Base-by-base conservation (phyloP, 2,329 filamentous ascomycete species). In the Madurella fahalii region DNA sequence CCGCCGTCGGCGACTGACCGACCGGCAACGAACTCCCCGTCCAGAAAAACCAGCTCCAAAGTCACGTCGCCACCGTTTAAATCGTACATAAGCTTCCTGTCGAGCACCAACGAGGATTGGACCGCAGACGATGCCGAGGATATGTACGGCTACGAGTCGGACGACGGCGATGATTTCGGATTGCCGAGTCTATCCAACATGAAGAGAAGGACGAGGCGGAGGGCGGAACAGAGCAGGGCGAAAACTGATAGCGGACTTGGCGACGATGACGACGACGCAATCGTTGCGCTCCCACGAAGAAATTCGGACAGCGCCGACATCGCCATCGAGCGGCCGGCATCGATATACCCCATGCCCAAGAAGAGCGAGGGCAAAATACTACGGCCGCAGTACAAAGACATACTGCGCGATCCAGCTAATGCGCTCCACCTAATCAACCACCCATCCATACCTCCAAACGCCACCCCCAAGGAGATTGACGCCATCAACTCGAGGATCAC, bases 321-420 rank as follows among this genome's bases (percentile, higher is more conserved):
- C 68, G 91, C 92, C 16, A 89, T 95, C 65, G 92, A 96, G 72
- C 82, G 93, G 58, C 90, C 89, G 20, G 77, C 87, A 40, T 84
- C 90, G 13, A 85, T 83, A 58, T 97, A 97, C 66, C 93, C 93
- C 30, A 86, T 89, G 64, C 84, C 92, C 2, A 93, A 92, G 72
- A 95, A 92, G 71, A 86, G 82, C 58, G 92, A 96, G 68, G 93
- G 90, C 30, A 99, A 99, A 77, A 97, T 97, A 56, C 76, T 99
- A 18, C 84, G 94, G 59, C 94, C 94, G 49, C 94, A 99, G 71
- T 99, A 97, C 71, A 96, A 99, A 72, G 94, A 99, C 58, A 95
- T 99, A 44, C 74, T 99, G 17, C 83, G 81, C 76, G 84, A 87
- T 68, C 95, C 95, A 11, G 94, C 91, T 51, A 99, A 99, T 69